Evolutionary conservation across 2,329 filamentous ascomycete genomes (phyloP).

Genomic region (Aurifilum marmelostoma): DNA sequence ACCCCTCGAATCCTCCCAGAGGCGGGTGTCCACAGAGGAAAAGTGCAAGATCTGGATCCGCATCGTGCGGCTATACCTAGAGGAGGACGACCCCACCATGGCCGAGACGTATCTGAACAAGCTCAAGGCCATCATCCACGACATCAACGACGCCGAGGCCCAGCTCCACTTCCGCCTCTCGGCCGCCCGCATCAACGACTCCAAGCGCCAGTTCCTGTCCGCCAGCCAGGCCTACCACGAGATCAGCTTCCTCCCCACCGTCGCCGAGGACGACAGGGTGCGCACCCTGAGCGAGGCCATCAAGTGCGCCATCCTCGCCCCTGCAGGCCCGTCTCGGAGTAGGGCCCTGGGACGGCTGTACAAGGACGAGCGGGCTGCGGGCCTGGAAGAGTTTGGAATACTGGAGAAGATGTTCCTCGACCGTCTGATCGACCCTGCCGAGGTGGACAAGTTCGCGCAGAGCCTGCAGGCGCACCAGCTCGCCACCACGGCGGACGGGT

Average conservation of each 20-base stretch:
- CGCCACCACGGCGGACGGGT: conserved; percentile 85
- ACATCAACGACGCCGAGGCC: conserved; percentile 72
- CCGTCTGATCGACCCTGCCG: conserved; percentile 75
- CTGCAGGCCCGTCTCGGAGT: conserved; percentile 83
- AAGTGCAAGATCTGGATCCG: conserved; percentile 88
- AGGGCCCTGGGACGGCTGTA: conserved; percentile 82
- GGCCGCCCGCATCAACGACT: conserved; percentile 90
- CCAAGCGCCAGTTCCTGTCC: conserved; percentile 85
- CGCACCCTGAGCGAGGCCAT: conserved; percentile 85
- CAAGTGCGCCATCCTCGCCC: conserved; percentile 88
- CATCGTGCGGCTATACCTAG: conserved; percentile 91
- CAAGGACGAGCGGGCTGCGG: conserved; percentile 83
- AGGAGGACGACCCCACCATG: conserved; percentile 85
- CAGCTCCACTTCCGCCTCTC: conserved; percentile 87
- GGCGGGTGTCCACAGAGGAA: conserved; percentile 78
- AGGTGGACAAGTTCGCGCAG: conserved; percentile 84
- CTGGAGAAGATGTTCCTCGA: conserved; percentile 98
- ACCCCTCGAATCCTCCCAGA: conserved; percentile 85
- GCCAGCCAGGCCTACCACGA: conserved; percentile 87
- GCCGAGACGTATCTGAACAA: conserved; percentile 92
- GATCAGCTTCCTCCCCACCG: conserved; percentile 74
- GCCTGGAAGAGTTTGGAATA: conserved; percentile 80
- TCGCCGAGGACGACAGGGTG: conserved; percentile 86
- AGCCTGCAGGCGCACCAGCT: conserved; percentile 86
- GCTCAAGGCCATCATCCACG: conserved; percentile 89